Conservation (phyloP, 306 rosid species). For the Betula pendula region DNA sequence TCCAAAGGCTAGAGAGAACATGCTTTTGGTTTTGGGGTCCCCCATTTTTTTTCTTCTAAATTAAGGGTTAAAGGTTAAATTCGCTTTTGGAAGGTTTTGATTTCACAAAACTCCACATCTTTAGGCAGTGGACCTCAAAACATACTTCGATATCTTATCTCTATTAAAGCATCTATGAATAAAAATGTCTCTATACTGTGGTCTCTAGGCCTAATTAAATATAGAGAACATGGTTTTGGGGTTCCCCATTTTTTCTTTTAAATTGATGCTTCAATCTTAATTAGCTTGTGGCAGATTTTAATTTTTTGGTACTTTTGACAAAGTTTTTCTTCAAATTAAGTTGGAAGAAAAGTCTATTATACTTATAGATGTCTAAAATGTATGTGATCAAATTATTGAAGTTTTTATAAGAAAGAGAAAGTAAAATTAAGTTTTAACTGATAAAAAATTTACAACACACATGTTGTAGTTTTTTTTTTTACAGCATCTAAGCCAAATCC, state of each 20-base stretch:
- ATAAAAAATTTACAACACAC: no score
- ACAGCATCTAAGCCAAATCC: no score
- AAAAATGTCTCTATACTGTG: not conserved
- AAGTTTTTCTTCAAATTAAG: not conserved
- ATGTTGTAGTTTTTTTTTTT: no score
- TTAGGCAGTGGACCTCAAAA: conserved; percentile 34
- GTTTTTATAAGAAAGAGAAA: no score
- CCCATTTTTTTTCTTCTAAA: not conserved
- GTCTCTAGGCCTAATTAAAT: not conserved
- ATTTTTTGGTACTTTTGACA: not conserved
- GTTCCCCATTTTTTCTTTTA: no score
- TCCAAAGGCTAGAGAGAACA: conserved; percentile 18
- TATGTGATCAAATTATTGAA: no score
- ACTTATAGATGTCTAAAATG: no score
- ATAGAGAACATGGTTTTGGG: no score
- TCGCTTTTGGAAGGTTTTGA: conserved; percentile 19
- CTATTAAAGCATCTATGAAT: no score
- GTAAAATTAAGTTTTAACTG: no score
- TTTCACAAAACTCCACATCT: conserved; percentile 7
- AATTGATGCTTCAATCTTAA: not conserved
- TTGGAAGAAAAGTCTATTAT: no score
- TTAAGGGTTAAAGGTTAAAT: not conserved
- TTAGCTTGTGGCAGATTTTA: not conserved
- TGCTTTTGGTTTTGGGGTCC: conserved; percentile 7
- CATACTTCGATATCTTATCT: not conserved